phyloP scores from a whole-genome alignment of 345 rosid genomes.

The Hypericum androsaemum region DNA sequence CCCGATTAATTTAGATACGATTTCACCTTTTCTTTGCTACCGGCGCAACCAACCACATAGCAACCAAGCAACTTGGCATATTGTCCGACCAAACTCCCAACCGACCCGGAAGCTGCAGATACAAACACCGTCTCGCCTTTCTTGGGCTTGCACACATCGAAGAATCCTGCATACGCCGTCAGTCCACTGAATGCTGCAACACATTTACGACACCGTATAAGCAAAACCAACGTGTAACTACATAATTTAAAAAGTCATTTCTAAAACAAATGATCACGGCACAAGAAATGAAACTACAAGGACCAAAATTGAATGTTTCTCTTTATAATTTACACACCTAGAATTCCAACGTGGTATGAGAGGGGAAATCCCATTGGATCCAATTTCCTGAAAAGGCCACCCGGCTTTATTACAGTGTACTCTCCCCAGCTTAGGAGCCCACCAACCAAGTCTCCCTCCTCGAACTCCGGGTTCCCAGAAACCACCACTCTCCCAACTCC shows the following conservation, averaged over 20 bases:
- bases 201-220: neutral
- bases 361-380: conserved; percentile 54
- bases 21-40: conserved; percentile 31
- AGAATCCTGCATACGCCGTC: conserved; percentile 32
- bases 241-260: too few relatives aligned
- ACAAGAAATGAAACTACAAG: too few relatives aligned
- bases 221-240: too few relatives aligned
- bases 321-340: too few relatives aligned
- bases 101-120: neutral
- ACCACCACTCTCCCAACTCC: conserved; percentile 48
- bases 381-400: conserved; percentile 30
- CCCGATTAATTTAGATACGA: neutral
- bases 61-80: conserved; percentile 28
- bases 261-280: too few relatives aligned
- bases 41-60: conserved; percentile 45
- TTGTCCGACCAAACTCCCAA: neutral
- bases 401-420: conserved; percentile 28
- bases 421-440: conserved; percentile 49
- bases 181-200: conserved; percentile 40
- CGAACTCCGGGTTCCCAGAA: conserved; percentile 36
- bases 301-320: too few relatives aligned
- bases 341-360: conserved; percentile 36
- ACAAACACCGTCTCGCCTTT: conserved; percentile 25
- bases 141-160: too few relatives aligned
- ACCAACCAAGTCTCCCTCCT: conserved; percentile 35